Base-by-base conservation (phyloP, 192 early-diverging fungal genomes). In the Phycomyces blakesleeanus region DNA sequence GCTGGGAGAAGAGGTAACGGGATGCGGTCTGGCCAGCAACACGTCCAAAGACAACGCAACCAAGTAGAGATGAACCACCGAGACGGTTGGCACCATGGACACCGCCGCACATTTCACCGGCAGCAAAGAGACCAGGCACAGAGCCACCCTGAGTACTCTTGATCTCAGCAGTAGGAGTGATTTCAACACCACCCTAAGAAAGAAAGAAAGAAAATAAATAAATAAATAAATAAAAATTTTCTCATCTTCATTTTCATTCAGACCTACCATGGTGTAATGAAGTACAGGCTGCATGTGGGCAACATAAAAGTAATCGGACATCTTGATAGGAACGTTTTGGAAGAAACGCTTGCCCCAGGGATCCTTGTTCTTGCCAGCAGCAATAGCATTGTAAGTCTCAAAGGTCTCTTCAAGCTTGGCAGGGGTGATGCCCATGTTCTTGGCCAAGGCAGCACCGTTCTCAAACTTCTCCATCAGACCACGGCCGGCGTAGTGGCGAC, bases 21-120 rank as follows among this genome's bases (percentile, higher is more conserved):
- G 82, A 76, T 54, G 90, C 91, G 21, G 75, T 75, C 64, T 78
- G 71, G 67, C 95, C 95, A 56, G 95, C 92, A 51, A 94, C 93
- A 67, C 95, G 90, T 24, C 95, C 95, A 81, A 89, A 97, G 49
- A 97, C 95, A 14, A 96, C 94, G 69, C 95, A 97, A 53, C 91
- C 94, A 51, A 97, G 78, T n/a, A 97, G 78, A 29, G 93, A 96
- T 54, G 89, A 89, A 50, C 95, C 95, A 64, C 90, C 95, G 18
- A 97, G 87, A 75, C 95, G 93, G 82, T 97, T 97, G 59, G 93
- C 94, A 49, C 95, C 95, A 69, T 97, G 95, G 37, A 97, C 90
- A 72, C 95, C 95, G 69, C 95, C 95, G 55, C 91, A 91, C 71
- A 97, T 89, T 76, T 97, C 95, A 75, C 95, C 94, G 63, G 89